Percentiles rank a stretch among this genome's conserved stretches.
These are phyloP conservation scores for Penicillium sp. DNA, from an alignment of 2,329 filamentous ascomycete genomes.

Conservation along the genomic window DNA sequence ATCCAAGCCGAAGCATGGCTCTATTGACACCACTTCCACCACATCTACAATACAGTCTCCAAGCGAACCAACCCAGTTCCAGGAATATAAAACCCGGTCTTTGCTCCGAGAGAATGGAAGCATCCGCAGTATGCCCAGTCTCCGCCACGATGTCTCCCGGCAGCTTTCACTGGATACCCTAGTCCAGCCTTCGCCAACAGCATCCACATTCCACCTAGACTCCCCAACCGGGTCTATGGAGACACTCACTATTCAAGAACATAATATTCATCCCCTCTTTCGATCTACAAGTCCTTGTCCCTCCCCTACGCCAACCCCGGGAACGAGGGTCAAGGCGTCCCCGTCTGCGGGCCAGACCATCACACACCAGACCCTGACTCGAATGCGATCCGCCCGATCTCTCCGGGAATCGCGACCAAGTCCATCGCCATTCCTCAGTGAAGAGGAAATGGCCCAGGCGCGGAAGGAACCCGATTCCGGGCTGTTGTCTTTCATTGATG, in stretches of 20 bases:
- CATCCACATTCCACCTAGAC: slow-evolving; percentile 20
- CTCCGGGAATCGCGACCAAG: slow-evolving; percentile 22
- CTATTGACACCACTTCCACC: slow-evolving; percentile 22
- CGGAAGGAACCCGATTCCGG: slow-evolving; percentile 8
- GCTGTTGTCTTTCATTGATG: slow-evolving; percentile 17
- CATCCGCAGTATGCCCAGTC: slow-evolving; percentile 22
- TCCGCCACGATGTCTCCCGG: slow-evolving; percentile 17
- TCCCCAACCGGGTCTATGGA: slow-evolving; percentile 16
- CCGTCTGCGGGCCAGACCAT: slow-evolving; percentile 57
- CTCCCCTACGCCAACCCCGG: slow-evolving; percentile 51
- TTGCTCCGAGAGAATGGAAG: slow-evolving; percentile 14
- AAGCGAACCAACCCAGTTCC: slow-evolving; percentile 2
- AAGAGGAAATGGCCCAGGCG: not conserved
- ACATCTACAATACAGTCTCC: slow-evolving; percentile 12
- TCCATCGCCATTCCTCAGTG: slow-evolving; percentile 9
- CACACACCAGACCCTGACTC: slow-evolving; percentile 36
- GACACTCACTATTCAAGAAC: slow-evolving; percentile 40
- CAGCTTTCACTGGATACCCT: slow-evolving; percentile 29
- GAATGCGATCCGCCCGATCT: slow-evolving; percentile 38
- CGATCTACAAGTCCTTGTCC: slow-evolving; percentile 54
- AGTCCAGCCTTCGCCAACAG: slow-evolving; percentile 22
- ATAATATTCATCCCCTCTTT: slow-evolving; percentile 60
- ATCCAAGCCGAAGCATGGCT: slow-evolving; percentile 21
- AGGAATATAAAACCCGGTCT: slow-evolving; percentile 11
- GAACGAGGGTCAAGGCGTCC: slow-evolving; percentile 57